phyloP scores from a whole-genome alignment of 768 basidiomycete genomes.

The Podaxis sp. region DNA sequence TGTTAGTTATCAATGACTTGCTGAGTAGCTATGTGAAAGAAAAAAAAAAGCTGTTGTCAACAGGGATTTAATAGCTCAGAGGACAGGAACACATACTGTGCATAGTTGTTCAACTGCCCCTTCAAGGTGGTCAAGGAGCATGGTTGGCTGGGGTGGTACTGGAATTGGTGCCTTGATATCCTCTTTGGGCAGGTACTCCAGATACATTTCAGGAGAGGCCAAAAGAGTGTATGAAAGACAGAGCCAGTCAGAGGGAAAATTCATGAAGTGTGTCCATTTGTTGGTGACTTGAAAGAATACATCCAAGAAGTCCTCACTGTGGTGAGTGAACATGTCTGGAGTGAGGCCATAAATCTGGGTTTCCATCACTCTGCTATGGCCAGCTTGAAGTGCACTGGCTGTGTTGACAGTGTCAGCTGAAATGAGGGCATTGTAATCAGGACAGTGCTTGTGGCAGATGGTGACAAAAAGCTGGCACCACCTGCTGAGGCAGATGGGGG shows the following conservation, averaged over 20 bases:
- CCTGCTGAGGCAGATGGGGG: background rate
- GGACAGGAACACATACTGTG: too few species aligned
- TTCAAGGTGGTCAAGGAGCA: background rate
- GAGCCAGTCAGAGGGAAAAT: background rate
- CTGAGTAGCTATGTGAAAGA: too few species aligned
- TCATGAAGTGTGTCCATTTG: background rate
- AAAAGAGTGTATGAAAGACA: background rate
- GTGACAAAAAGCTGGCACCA: slow-evolving; percentile 25
- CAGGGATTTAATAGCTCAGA: too few species aligned
- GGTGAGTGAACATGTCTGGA: slow-evolving; percentile 19
- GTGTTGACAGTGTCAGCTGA: slow-evolving; percentile 16
- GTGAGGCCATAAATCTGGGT: slow-evolving; percentile 29
- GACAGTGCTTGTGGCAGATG: slow-evolving; percentile 19
- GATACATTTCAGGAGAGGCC: background rate
- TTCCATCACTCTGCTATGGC: slow-evolving; percentile 24
- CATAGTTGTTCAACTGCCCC: too few species aligned
- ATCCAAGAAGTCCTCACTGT: background rate
- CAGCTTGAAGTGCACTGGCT: slow-evolving; percentile 25
- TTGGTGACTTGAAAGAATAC: background rate
- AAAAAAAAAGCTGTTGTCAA: too few species aligned
- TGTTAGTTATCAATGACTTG: too few species aligned
- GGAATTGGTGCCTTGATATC: background rate
- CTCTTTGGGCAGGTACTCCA: background rate
- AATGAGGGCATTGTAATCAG: background rate
- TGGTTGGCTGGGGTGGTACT: background rate